Evolutionary conservation across 2,329 filamentous ascomycete genomes (phyloP), one percentile per base, ranked within the genome.

Genomic region (Exophiala mesophila): DNA sequence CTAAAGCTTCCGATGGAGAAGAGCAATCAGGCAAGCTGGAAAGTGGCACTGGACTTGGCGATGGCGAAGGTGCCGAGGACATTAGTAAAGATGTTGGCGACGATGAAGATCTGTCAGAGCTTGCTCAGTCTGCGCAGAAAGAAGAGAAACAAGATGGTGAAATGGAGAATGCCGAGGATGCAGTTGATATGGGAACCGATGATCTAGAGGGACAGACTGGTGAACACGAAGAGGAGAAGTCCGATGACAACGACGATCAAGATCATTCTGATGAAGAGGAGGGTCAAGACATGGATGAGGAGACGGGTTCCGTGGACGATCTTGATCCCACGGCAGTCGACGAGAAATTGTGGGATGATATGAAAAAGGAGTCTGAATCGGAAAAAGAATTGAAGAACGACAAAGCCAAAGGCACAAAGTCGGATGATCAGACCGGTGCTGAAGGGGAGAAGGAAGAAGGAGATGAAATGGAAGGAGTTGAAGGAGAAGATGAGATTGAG

Each of bases 341-440:
- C 60, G 94, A 98, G 68, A 98, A 97, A 72, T 88, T 97, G 77
- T 98, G 92, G 92, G 89, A 98, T 64, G 89, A 88, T 28, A 81
- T 82, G 33, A 52, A 53, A 36, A 54, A 53, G 20, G 49, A 55
- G 32, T 68, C 69, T 26, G 82, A 83, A 35, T 76, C 89, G 32
- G 65, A 71, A 43, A 71, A 70, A 44, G 80, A 89, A 35, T 81
- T 85, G 1, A 84, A 90, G 35, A 92, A 92, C 54, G 85, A 96
- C 65, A 54, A 77, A 66, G 52, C 71, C 55, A 65, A 74, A 65
- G 69, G 76, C 33, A 57, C 62, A 8, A 63, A 74, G 30, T 61
- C 70, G 17, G 66, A 87, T 45, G 70, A 84, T 15, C 82, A 86
- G 57, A 63, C 68, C 6, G 65, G 70, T 15, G 82, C 82, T 58